Conservation (phyloP, 495 filamentous ascomycete species). For the Parathielavia appendiculata region DNA sequence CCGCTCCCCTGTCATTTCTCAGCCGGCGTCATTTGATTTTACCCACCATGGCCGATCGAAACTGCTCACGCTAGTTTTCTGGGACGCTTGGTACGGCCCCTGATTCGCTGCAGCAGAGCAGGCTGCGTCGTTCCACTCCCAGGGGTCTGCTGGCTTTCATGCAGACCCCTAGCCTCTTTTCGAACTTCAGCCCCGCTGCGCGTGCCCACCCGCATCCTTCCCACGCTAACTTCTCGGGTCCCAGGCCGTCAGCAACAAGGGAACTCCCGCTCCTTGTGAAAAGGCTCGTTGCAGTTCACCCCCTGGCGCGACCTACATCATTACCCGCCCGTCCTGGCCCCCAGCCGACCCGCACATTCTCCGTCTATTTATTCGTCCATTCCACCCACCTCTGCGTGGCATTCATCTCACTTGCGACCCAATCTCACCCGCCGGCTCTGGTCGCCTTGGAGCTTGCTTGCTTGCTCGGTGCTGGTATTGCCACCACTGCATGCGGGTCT, state of each 20-base stretch:
- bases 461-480: no score
- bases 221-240: constrained; percentile 26
- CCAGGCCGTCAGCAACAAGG: constrained; percentile 31
- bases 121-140: constrained; percentile 8
- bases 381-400: constrained; percentile 12
- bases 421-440: not conserved
- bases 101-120: constrained; percentile 17
- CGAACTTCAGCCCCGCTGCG: constrained; percentile 13
- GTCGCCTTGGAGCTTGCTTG: not conserved
- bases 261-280: constrained; percentile 31
- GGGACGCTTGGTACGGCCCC: constrained; percentile 7
- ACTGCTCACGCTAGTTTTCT: constrained; percentile 9
- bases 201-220: constrained; percentile 17
- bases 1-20: constrained; percentile 8
- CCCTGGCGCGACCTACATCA: constrained; percentile 25
- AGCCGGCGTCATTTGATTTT: constrained; percentile 4
- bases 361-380: constrained; percentile 17
- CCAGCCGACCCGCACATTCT: constrained; percentile 7
- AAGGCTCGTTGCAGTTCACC: constrained; percentile 27
- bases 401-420: constrained; percentile 2
- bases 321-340: constrained; percentile 18
- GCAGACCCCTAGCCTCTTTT: constrained; percentile 16
- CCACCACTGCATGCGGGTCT: no score
- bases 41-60: constrained; percentile 10
- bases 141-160: constrained; percentile 13